A percentile compares a stretch with the other conserved stretches of the same genome.
Conservation (phyloP, 2,329 filamentous ascomycete species). For the Lasiodiplodia gonubiensis region DNA sequence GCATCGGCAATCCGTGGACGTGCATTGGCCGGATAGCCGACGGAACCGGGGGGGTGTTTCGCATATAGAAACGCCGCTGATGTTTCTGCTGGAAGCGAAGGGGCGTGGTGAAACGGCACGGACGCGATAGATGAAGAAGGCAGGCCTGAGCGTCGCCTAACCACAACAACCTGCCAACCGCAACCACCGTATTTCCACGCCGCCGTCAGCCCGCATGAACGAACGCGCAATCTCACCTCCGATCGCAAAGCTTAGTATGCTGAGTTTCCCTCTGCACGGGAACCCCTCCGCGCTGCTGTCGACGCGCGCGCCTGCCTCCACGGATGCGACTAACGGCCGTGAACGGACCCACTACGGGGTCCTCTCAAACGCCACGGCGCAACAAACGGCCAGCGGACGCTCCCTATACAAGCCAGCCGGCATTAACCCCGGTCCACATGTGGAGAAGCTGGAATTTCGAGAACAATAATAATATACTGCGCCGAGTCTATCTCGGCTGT, state of each 20-base stretch:
- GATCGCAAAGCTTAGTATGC: constrained; percentile 10
- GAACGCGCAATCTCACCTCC: not conserved
- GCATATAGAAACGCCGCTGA: constrained; percentile 17
- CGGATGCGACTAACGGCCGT: not conserved
- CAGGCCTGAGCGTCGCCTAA: not conserved
- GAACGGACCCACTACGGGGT: constrained; percentile 2
- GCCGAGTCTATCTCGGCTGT: not conserved
- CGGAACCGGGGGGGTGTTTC: not conserved
- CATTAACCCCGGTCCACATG: constrained; percentile 6
- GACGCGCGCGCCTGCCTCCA: not conserved
- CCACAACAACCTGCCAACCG: not conserved
- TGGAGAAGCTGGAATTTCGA: not conserved
- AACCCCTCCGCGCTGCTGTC: not conserved
- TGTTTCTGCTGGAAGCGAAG: constrained; percentile 19
- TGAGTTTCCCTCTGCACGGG: not conserved
- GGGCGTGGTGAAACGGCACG: constrained; percentile 21
- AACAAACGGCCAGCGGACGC: not conserved
- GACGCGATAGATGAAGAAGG: constrained; percentile 12
- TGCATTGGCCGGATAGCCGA: constrained; percentile 4
- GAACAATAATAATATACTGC: constrained; percentile 14
- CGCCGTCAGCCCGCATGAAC: not conserved
- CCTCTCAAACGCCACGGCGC: not conserved
- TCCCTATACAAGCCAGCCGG: not conserved
- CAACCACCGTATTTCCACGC: not conserved
- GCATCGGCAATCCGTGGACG: not conserved